Conservation (phyloP, 352 stramenopile genomes). For the Globisporangium camurandrum region DNA sequence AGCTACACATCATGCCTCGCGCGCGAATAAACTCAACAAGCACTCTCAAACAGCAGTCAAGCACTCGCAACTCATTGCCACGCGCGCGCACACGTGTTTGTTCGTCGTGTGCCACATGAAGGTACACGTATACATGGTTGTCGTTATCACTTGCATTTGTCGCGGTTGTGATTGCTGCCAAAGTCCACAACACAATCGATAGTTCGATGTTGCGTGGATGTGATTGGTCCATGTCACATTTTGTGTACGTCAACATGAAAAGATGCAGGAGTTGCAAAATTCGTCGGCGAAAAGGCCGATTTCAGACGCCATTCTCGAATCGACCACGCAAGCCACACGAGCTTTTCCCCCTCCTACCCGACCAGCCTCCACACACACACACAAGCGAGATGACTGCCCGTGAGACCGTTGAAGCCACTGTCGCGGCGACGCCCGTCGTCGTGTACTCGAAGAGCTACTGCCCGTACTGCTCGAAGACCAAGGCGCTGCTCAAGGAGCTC, state of each 20-base stretch:
- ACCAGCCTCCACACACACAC: slow-evolving; percentile 2
- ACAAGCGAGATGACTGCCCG: slow-evolving; percentile 55
- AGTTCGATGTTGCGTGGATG: background rate
- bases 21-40: too few relatives aligned
- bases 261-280: background rate
- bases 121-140: background rate
- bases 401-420: slow-evolving; percentile 58
- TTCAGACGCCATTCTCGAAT: slow-evolving; percentile 5
- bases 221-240: background rate
- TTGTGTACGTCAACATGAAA: background rate
- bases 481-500: slow-evolving; percentile 47
- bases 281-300: too few relatives aligned
- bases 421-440: slow-evolving; percentile 42
- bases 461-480: slow-evolving; percentile 88
- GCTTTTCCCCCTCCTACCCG: background rate
- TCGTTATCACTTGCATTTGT: too few relatives aligned
- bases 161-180: slow-evolving; percentile 2
- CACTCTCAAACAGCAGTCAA: too few relatives aligned
- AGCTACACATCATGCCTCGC: too few relatives aligned
- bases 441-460: slow-evolving; percentile 95
- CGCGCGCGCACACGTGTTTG: background rate
- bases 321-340: background rate
- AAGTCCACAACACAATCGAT: background rate
- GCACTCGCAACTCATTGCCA: background rate
- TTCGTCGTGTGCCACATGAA: background rate